phyloP scores from a whole-genome alignment of 1,284 basidiomycete species.

The Takashimella koratensis region DNA sequence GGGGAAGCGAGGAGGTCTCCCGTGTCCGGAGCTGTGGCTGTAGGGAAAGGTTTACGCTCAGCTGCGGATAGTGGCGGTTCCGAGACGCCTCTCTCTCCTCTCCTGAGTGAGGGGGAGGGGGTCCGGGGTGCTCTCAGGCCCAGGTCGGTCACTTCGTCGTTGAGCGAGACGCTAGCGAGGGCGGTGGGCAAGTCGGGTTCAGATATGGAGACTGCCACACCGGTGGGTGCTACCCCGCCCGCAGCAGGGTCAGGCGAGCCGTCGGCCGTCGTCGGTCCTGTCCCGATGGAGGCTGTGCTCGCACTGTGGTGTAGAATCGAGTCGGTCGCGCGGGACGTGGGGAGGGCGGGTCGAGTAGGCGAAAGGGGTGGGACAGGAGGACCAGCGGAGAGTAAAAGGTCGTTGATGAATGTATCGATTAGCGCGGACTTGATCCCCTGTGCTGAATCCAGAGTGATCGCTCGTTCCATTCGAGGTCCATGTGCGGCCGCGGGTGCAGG shows the following conservation, averaged over 20 bases:
- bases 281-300: not conserved
- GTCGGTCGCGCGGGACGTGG: conserved; percentile 9
- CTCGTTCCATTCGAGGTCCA: not conserved
- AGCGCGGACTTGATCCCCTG: not conserved
- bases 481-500: not conserved
- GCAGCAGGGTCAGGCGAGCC: not conserved
- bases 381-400: conserved; percentile 21
- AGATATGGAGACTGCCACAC: too few relatives aligned
- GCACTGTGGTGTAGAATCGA: not conserved
- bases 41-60: not conserved
- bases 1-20: not conserved
- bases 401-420: conserved; percentile 27
- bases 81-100: conserved; percentile 4
- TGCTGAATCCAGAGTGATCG: not conserved
- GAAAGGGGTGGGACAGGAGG: conserved; percentile 5
- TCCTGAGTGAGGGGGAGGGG: not conserved
- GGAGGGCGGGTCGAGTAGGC: conserved; percentile 9
- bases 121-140: not conserved
- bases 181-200: conserved; percentile 8
- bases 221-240: not conserved
- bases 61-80: conserved; percentile 14
- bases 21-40: not conserved
- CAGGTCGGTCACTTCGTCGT: not conserved
- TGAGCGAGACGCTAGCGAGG: conserved; percentile 7
- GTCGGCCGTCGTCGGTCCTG: not conserved